Evolutionary conservation across 257 asterid species (phyloP).

Genomic region (Jacaranda mimosifolia): DNA sequence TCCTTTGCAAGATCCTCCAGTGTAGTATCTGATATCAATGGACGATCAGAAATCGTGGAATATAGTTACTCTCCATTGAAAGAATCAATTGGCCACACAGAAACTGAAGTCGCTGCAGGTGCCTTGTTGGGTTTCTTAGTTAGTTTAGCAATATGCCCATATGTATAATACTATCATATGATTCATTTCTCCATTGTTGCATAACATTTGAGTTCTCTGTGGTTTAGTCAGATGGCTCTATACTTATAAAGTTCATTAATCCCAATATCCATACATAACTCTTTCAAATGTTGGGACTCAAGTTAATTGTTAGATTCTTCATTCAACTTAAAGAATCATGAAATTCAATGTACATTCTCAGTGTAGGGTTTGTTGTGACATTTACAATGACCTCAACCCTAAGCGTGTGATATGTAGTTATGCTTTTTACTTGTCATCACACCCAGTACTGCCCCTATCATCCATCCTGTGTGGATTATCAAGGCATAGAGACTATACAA

Average conservation of each 20-base stretch:
- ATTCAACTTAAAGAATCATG: not conserved
- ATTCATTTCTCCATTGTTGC: constrained; percentile 16
- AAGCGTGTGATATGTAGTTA: not conserved
- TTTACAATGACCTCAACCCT: not conserved
- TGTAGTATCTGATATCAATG: constrained; percentile 33
- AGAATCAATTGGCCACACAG: constrained; percentile 94
- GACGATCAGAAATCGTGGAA: constrained; percentile 35
- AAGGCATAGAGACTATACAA: too few relatives aligned
- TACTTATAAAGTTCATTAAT: constrained; percentile 1
- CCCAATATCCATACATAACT: not conserved
- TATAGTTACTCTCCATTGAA: constrained; percentile 48
- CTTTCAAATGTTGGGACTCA: not conserved
- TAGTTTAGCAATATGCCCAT: constrained; percentile 63
- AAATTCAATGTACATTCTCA: not conserved
- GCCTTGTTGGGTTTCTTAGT: constrained; percentile 85
- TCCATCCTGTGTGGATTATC: too few relatives aligned
- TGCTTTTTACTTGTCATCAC: not conserved
- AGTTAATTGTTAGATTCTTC: not conserved
- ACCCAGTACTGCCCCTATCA: too few relatives aligned
- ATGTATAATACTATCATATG: constrained; percentile 32
- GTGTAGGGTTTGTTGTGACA: not conserved
- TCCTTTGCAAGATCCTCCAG: constrained; percentile 28
- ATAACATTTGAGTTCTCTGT: not conserved
- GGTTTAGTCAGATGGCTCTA: not conserved
- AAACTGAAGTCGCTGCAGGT: constrained; percentile 84